A percentile compares a stretch with the other conserved stretches of the same genome.
These are phyloP conservation scores for Metschnikowia baotianmanensis DNA, from an alignment of 805 yeast genomes.

Conservation along the genomic window DNA sequence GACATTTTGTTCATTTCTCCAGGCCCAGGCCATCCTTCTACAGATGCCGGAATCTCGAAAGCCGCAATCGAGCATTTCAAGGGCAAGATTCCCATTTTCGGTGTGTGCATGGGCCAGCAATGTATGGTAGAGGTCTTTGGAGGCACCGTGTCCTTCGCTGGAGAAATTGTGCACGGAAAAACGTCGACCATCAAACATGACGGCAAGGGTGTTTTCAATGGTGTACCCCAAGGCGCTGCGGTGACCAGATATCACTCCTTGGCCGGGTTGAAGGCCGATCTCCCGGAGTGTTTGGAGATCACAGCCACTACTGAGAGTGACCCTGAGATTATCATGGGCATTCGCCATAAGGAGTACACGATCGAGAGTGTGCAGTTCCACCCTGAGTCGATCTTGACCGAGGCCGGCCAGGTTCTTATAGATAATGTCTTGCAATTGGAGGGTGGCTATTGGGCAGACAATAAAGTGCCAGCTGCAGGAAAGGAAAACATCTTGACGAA, in stretches of 20 bases:
- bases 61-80: constrained; percentile 68
- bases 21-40: constrained; percentile 96
- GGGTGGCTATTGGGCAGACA: constrained; percentile 81
- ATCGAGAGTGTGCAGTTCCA: constrained; percentile 98
- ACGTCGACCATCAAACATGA: constrained; percentile 89
- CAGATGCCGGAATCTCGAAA: constrained; percentile 87
- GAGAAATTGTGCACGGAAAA: constrained; percentile 97
- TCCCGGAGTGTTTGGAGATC: constrained; percentile 81
- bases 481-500: constrained; percentile 56
- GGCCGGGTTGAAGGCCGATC: constrained; percentile 68
- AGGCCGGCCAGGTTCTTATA: constrained; percentile 89
- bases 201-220: constrained; percentile 77
- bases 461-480: constrained; percentile 19
- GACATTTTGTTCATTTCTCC: constrained; percentile 86
- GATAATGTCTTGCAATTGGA: constrained; percentile 65
- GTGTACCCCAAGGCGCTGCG: constrained; percentile 87
- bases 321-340: constrained; percentile 90
- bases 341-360: constrained; percentile 81
- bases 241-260: constrained; percentile 95
- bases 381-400: constrained; percentile 94
- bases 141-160: constrained; percentile 89
- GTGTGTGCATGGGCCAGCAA: constrained; percentile 98
- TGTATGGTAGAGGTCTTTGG: constrained; percentile 93
- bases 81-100: constrained; percentile 91
- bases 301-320: constrained; percentile 72